Evolutionary conservation across 179 eudicot genomes (phyloP), one percentile per base, ranked within the genome.

Genomic region (Heliamphora ciliata): DNA sequence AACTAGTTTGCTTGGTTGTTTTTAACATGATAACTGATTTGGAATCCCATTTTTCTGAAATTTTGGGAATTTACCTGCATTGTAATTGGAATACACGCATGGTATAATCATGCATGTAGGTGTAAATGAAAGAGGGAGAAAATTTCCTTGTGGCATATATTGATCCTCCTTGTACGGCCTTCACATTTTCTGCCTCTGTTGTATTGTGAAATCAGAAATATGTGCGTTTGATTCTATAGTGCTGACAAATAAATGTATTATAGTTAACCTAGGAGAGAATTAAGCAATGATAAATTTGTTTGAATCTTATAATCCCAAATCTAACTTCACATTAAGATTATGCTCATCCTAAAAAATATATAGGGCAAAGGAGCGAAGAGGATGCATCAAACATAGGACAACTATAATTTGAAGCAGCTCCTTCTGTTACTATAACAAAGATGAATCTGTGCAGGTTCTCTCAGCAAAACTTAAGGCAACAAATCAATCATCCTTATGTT

Each of bases 391-490:
- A 69, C 40, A 31, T 31, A 31, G 40, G 40, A 67, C 61, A 75
- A 79, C 9, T n/a, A 48, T 11, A 74, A 31, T 51, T 80, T 31
- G 58, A 74, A 74, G 13, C 51, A 15, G 82, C 79, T 83, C 67
- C 61, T 51, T n/a, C 64, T 74, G 54, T 73, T 79, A 59, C 82
- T 65, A 80, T 80, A 75, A 79, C 83, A 84, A 83, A 83, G 83
- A 85, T 90, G 87, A 88, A 85, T 88, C 83, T 90, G 86, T 91
- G 94, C 94, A 91, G 93, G 94, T 91, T 87, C 76, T 89, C 46
- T 48, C 86, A 79, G 91, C 90, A 84, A 82, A 70, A 77, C 78
- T 83, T 86, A 86, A 85, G 94, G 91, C 88, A 85, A 83, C 86
- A 60, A 81, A 86, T 87, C 88, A 85, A 83, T 83, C 84, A 82